Conservation (phyloP, 192 early-diverging fungal genomes). For the Gaertneriomyces semiglobifer region DNA sequence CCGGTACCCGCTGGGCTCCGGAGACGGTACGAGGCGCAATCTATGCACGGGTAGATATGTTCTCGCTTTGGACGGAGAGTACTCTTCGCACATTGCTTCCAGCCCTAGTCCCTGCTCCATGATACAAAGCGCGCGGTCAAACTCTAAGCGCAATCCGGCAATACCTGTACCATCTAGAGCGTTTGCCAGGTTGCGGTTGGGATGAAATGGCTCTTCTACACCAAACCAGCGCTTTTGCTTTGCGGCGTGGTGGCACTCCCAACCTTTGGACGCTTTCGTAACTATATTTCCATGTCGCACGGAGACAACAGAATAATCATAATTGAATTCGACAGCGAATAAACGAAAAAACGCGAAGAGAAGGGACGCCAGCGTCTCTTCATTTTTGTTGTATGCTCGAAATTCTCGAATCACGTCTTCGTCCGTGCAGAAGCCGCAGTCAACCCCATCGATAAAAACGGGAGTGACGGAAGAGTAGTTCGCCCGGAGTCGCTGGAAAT, state of each 20-base stretch:
- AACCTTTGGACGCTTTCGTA: slow-evolving; percentile 79
- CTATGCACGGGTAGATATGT: too few relatives aligned
- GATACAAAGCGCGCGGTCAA: slow-evolving; percentile 64
- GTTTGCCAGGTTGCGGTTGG: slow-evolving; percentile 84
- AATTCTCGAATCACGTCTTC: slow-evolving; percentile 62
- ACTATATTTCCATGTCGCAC: slow-evolving; percentile 75
- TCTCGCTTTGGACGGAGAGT: slow-evolving; percentile 19
- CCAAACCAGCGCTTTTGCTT: slow-evolving; percentile 58
- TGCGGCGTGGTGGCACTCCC: slow-evolving; percentile 56
- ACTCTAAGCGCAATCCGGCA: slow-evolving; percentile 76
- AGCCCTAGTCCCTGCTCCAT: slow-evolving; percentile 48
- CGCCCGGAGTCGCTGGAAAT: slow-evolving; percentile 26
- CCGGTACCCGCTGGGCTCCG: not conserved
- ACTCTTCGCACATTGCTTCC: slow-evolving; percentile 54
- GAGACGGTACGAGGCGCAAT: too few relatives aligned
- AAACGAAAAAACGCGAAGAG: slow-evolving; percentile 82
- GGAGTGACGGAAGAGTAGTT: slow-evolving; percentile 24
- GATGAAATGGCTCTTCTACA: slow-evolving; percentile 91
- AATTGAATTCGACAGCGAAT: slow-evolving; percentile 78
- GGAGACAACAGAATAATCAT: slow-evolving; percentile 74
- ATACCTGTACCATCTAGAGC: slow-evolving; percentile 77
- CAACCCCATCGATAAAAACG: slow-evolving; percentile 52
- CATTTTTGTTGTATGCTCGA: slow-evolving; percentile 55
- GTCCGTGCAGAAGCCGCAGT: slow-evolving; percentile 75
- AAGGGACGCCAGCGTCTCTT: slow-evolving; percentile 72